These are phyloP conservation scores for Aspergillus mulundensis DNA, from an alignment of 495 filamentous ascomycete genomes.

Conservation along the genomic window DNA sequence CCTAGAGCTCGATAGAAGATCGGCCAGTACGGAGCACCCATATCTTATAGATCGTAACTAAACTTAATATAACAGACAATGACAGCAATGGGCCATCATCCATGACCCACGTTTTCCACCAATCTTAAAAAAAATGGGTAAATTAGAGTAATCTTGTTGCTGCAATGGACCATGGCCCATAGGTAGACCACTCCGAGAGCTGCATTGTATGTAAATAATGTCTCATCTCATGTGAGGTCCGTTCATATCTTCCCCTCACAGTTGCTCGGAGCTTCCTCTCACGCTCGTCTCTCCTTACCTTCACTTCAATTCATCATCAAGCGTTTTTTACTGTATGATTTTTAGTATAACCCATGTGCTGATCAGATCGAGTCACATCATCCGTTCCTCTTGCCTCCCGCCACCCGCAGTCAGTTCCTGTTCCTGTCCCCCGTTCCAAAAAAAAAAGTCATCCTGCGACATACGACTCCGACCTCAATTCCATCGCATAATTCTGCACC, in stretches of 20 bases:
- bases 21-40: no score
- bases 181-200: background rate
- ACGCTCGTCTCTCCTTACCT: background rate
- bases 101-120: constrained; percentile 14
- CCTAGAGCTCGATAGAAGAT: background rate
- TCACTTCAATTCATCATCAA: background rate
- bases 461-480: background rate
- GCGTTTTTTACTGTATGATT: background rate
- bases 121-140: background rate
- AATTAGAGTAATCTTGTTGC: background rate
- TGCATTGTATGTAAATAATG: background rate
- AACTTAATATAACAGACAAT: background rate
- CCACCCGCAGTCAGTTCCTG: constrained; percentile 6
- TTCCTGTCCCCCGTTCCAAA: constrained; percentile 9
- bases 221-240: background rate
- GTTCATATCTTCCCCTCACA: constrained; percentile 1
- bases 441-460: constrained; percentile 9
- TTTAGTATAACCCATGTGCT: background rate
- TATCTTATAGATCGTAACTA: background rate
- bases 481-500: background rate
- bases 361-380: background rate
- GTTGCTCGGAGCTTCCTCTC: background rate
- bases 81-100: constrained; percentile 6
- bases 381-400: background rate
- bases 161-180: background rate